Base-by-base conservation (phyloP, 192 early-diverging fungal species). In the Funneliformis mosseae region DNA sequence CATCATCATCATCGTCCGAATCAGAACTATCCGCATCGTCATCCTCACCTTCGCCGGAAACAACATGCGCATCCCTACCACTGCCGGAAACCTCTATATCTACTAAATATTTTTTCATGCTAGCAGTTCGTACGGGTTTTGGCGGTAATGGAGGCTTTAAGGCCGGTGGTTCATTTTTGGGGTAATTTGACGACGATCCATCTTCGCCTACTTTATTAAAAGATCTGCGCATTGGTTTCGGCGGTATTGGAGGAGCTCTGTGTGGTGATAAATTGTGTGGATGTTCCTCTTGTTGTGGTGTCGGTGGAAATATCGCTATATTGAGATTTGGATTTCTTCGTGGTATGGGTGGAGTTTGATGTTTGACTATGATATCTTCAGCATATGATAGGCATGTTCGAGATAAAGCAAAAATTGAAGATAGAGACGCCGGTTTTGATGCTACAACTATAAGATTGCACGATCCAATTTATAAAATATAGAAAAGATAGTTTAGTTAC, bases 91-190 rank as follows among this genome's bases (percentile, higher is more conserved):
- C 77, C 21, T 81, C 67, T 43, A 82, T 63, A 59, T 81, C 81
- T 28, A 50, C 59, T 14, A 80, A 48, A 73, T 84, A 74, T 60
- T 82, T 81, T 68, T 81, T 83, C 74, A 82, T 60, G 38, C 82
- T 46, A n/a, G 45, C 38, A 45, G 46, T 74, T 27, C 84, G 81
- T n/a, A 83, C 83, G 38, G 90, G 90, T 71, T 91, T 91, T 38
- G 89, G 89, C 42, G 89, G 89, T 74, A 91, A 25, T 6, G 82
- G 83, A 21, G 89, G 89, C 82, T 91, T 88, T 27, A 78, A 76
- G 16, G 82, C 59, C 43, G 83, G 80, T 62, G 71, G 83, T 18
- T 81, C 77, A 38, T 70, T 86, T 28, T 80, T 75, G 50, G 83
- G 81, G 16, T 48, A 74, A 16, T 14, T 74, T 74, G 10, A n/a